Evolutionary conservation across 495 filamentous ascomycete genomes (phyloP), one percentile per base, ranked within the genome.

Genomic region (Lepraria neglecta): DNA sequence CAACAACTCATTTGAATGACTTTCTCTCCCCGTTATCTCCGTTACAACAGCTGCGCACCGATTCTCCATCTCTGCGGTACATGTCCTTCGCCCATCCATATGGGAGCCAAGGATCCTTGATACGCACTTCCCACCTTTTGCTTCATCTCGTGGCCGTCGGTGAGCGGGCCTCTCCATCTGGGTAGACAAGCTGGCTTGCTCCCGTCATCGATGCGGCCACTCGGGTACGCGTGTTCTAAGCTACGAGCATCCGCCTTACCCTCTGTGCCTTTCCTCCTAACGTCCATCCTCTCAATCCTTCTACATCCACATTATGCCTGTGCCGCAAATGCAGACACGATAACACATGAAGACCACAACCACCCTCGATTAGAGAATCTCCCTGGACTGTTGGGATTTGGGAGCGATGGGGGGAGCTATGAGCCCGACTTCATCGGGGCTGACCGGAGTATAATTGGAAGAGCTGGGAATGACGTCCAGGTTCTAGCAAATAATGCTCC

Each of bases 191-290:
- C 61, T 63, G 61, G 56, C 61, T 28, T 47, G 21, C 31, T 54
- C 61, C 45, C 27, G 45, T 54, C 56, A 63, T 59, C 61, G 42
- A 88, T 89, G 85, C 83, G 75, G 70, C 73, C 73, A 65, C 75
- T 70, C 38, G 78, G 82, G 67, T 76, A 82, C 65, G 82, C 81
- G 69, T 82, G 79, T 63, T 74, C 88, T 63, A 86, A 87, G 78
- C 86, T 82, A 73, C 84, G 83, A 65, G 74, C 91, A 65, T 82
- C 79, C 71, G 85, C 86, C 68, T 86, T 82, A 38, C 65, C 85
- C 62, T 71, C 79, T 69, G 80, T 82, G 45, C 80, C 81, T 35
- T 69, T 80, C 48, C 66, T 85, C 40, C 63, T 87, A 33, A 60
- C 84, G 42, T 53, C 82, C 42, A 64, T 88, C 56, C 84, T 82